Conservation (phyloP, 164 flowering plant genomes). For the Annona cherimola region DNA sequence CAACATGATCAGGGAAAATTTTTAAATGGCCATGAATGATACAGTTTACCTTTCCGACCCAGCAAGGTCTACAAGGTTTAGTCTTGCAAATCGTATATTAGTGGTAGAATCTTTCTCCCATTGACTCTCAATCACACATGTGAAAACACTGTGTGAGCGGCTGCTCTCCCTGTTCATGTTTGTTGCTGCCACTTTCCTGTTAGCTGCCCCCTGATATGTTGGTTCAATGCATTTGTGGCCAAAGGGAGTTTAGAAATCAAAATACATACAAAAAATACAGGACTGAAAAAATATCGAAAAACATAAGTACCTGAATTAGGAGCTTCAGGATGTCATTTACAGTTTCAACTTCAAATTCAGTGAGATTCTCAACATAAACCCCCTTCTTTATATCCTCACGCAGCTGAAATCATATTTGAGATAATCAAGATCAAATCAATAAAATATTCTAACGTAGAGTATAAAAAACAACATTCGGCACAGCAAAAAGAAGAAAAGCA, state of each 20-base stretch:
- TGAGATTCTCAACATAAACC: conserved; percentile 90
- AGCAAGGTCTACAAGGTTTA: conserved; percentile 98
- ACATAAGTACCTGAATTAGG: conserved; percentile 53
- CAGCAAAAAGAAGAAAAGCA: background rate
- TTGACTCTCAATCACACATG: conserved; percentile 89
- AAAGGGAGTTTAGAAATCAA: background rate
- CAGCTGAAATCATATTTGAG: conserved; percentile 37
- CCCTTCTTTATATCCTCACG: conserved; percentile 89
- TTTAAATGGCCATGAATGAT: background rate
- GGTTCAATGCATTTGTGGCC: conserved; percentile 2
- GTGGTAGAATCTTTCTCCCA: conserved; percentile 91
- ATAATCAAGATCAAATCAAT: background rate
- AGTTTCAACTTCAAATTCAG: conserved; percentile 85
- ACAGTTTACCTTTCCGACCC: conserved; percentile 88
- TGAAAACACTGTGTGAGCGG: conserved; percentile 98
- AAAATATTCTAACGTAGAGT: background rate
- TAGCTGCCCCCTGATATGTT: conserved; percentile 72
- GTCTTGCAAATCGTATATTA: conserved; percentile 80
- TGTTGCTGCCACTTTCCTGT: conserved; percentile 96
- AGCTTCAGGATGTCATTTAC: conserved; percentile 79
- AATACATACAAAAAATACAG: background rate
- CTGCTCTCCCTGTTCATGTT: conserved; percentile 99
- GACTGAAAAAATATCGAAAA: background rate
- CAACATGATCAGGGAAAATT: background rate
- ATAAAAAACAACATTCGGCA: background rate